Base-by-base conservation (phyloP, 192 early-diverging fungal species). In the Umbelopsis ramanniana region DNA sequence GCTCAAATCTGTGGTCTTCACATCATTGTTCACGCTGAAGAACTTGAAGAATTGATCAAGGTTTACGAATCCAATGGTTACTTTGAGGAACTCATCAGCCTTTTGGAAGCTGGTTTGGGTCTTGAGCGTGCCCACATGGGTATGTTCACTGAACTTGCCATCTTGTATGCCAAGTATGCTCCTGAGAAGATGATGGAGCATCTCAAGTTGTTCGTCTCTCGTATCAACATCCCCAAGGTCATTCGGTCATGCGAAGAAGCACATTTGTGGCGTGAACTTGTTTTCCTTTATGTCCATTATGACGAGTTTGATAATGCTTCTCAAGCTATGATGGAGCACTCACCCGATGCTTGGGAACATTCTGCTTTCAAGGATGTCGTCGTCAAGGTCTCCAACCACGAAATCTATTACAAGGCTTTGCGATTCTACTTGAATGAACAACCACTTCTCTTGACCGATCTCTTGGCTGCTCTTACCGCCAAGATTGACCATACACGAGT, bases 111-210 rank as follows among this genome's bases (percentile, higher is more conserved):
- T 48, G 96, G 97, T 68, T 80, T 98, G 19, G 96, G 96, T 17
- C 80, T 99, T 69, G 98, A 99, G 83, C 90, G 98, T 67, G 98
- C 98, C 10, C 98, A 99, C 76, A 99, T 99, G 98, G 98, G 98
- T 66, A 99, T 99, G 98, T 99, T 99, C 76, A 99, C 98, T 0
- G 98, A 99, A 84, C 85, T 99, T 48, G 96, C 96, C 7, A 94
- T 99, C 67, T 83, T 98, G 73, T 99, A 99, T 85, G 92, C 94
- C 77, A 98, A 96, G 80, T 97, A 99, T 88, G 87, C 88, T 19
- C 92, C 95, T 0, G 97, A 97, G 72, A 89, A 92, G 67, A 90
- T 98, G 83, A 96, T 97, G 92, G 96, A 98, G 76, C 98, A 99
- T 71, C 86, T 99, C 71, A 95, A 96, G 78, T 86, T 98, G 57